Base-by-base conservation (phyloP, 805 yeast species). In the Teunomyces tritomae region DNA sequence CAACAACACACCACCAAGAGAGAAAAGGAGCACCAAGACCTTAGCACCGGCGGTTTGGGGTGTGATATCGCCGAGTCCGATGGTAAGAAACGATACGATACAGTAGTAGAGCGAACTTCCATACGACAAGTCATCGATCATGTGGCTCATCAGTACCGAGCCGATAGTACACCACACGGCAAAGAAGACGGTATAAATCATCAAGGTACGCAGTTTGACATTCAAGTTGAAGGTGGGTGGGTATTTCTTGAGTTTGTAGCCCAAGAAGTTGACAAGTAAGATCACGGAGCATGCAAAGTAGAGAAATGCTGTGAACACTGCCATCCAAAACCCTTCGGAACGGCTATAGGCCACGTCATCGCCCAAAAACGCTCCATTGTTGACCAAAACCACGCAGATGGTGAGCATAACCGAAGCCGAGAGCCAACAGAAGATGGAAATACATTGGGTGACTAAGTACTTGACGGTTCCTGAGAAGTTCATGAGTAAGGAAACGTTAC, bases 301-400 rank as follows among this genome's bases (percentile, higher is more conserved):
- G 24, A 87, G 65, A 1, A 74, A 67, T 3, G 81, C 74, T 0
- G 96, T 87, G 50, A 85, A 66, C 0, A 80, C 79, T 0, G 89
- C 96, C 63, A 76, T 85, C 90, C 91, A 89, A 61, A 79, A 89
- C 1, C 95, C 96, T 53, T 80, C 84, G 0, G 88, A 70, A 10
- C 71, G 65, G 4, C 34, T 17, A 48, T 50, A 55, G 6, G 28
- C 42, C 8, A 57, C 43, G 48, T 54, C 47, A 2, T 39, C 30
- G 16, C 55, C 58, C 39, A 49, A 46, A 33, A 57, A 57, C 2
- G 47, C 46, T n/a, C 49, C 49, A 40, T 71, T 61, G 7, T 78
- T 62, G 2, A 73, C 57, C 5, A 77, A 54, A 1, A 85, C 61
- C 5, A 42, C 20, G 13, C 16, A 11, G 0, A 70, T 70, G 44